Conservation (phyloP, 176 grass and related monocot genomes). For the Puccinellia tenuiflora region DNA sequence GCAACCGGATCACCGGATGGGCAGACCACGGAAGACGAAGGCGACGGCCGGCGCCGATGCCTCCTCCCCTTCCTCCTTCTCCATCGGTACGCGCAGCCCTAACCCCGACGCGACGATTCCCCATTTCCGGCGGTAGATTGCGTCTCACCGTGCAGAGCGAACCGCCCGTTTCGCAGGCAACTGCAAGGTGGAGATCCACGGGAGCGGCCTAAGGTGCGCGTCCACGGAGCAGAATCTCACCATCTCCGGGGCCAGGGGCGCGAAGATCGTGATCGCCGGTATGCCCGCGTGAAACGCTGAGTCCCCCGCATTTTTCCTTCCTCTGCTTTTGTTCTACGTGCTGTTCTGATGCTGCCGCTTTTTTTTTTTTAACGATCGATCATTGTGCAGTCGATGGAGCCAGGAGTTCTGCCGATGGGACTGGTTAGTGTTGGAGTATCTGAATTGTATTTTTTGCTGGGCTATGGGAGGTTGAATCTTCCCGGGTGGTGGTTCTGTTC, state of each 20-base stretch:
- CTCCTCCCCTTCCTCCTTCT: slow-evolving; percentile 32
- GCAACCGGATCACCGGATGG: slow-evolving; percentile 10
- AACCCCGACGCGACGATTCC: not conserved
- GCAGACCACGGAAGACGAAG: slow-evolving; percentile 30
- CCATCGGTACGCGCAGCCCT: slow-evolving; percentile 45
- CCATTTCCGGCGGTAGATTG: not conserved
- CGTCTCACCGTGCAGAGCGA: not conserved
- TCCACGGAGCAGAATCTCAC: slow-evolving; percentile 35
- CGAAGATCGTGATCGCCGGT: slow-evolving; percentile 56
- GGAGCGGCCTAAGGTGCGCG: slow-evolving; percentile 29
- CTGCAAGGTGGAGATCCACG: slow-evolving; percentile 67
- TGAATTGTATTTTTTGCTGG: not conserved
- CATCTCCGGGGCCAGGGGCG: slow-evolving; percentile 41
- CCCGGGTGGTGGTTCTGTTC: not conserved
- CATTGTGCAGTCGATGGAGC: slow-evolving; percentile 36
- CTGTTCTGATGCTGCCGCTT: not conserved
- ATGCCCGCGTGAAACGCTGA: not conserved
- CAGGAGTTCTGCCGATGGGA: slow-evolving; percentile 10
- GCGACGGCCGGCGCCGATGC: not conserved
- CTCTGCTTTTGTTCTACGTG: not conserved
- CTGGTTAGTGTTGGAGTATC: slow-evolving; percentile 4
- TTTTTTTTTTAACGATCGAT: not conserved
- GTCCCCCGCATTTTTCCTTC: not conserved
- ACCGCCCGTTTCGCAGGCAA: slow-evolving; percentile 34
- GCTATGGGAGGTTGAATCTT: not conserved